phyloP scores from a whole-genome alignment of 495 filamentous ascomycete species.

The Parmelia sp. region DNA sequence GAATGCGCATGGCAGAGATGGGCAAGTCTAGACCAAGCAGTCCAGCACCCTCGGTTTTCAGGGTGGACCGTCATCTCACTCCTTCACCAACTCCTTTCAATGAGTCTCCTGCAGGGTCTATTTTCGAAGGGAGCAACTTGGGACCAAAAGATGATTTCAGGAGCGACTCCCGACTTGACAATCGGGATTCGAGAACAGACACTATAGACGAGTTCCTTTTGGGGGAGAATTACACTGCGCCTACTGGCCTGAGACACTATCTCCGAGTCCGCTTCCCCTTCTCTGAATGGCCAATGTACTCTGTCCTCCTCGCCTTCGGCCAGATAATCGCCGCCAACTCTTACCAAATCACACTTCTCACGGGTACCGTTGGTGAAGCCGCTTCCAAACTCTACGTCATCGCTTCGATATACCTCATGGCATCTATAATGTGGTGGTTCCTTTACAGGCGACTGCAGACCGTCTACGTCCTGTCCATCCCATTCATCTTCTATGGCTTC shows the following conservation, averaged over 20 bases:
- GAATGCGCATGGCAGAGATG: constrained; percentile 49
- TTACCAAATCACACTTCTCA: constrained; percentile 62
- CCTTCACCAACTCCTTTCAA: constrained; percentile 4
- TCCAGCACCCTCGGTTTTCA: constrained; percentile 39
- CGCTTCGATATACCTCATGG: constrained; percentile 52
- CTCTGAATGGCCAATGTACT: constrained; percentile 65
- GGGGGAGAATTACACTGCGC: constrained; percentile 57
- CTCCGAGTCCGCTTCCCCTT: constrained; percentile 41
- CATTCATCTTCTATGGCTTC: constrained; percentile 55
- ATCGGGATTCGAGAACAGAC: constrained; percentile 13
- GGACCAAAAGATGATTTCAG: constrained; percentile 4
- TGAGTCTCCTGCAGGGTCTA: constrained; percentile 8
- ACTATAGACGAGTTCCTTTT: constrained; percentile 52
- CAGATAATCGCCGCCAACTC: constrained; percentile 63
- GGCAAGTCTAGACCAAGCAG: constrained; percentile 31
- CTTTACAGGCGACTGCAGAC: constrained; percentile 52
- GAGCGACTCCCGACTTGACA: background rate
- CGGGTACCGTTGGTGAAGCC: constrained; percentile 52
- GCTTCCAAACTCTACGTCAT: constrained; percentile 58
- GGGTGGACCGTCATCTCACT: constrained; percentile 6
- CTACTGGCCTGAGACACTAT: constrained; percentile 56
- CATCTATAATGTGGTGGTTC: constrained; percentile 56
- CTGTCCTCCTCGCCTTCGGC: constrained; percentile 58
- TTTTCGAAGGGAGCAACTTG: constrained; percentile 1
- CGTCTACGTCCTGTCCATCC: constrained; percentile 48